Evolutionary conservation across 139 green algal genomes (phyloP).

Genomic region (Volvox africanus): DNA sequence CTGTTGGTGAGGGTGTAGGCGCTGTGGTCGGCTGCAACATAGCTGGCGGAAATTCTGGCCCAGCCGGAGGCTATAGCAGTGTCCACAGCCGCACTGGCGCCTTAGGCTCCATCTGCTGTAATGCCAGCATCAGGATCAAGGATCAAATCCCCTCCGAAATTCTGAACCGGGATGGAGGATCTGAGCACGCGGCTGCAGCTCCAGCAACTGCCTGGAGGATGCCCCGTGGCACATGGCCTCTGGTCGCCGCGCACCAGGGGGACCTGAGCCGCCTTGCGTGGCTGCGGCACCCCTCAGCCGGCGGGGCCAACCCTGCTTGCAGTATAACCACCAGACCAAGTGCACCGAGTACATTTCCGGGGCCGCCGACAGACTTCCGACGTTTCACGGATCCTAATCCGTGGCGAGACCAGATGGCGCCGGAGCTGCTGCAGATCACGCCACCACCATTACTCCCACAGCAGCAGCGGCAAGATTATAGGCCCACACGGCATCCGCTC

Average conservation of each 20-base stretch:
- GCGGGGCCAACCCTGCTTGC: not conserved
- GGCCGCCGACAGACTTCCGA: not conserved
- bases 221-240: not conserved
- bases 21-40: not conserved
- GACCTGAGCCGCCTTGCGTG: not conserved
- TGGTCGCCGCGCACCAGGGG: not conserved
- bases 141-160: too few relatives aligned
- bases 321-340: not conserved
- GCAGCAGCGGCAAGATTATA: not conserved
- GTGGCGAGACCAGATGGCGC: not conserved
- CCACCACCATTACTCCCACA: not conserved
- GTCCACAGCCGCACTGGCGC: not conserved
- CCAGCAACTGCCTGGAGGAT: not conserved
- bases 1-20: not conserved
- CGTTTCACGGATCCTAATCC: not conserved
- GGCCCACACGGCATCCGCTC: not conserved
- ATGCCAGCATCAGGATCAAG: too few relatives aligned
- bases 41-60: not conserved
- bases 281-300: not conserved
- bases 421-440: not conserved
- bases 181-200: not conserved
- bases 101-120: too few relatives aligned
- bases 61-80: not conserved
- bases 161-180: not conserved
- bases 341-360: not conserved